Evolutionary conservation across 1,139 yeast species (phyloP).

Genomic region (Komagataea norvegica): DNA sequence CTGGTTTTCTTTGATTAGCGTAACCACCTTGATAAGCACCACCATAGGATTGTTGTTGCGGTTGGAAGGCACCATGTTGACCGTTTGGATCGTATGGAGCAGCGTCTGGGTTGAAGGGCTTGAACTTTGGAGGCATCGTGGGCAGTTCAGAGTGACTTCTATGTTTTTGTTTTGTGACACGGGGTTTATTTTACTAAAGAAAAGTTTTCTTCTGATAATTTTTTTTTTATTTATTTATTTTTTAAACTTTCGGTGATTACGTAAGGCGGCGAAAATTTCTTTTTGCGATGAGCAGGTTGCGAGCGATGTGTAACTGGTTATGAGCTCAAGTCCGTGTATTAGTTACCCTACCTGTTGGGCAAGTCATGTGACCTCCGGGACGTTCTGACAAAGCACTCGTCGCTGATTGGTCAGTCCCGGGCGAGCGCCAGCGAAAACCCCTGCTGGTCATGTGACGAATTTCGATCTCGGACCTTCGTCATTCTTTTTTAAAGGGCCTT

Average conservation of each 20-base stretch:
- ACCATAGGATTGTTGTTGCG: constrained; percentile 5
- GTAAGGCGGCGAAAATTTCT: no score
- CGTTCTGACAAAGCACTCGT: background rate
- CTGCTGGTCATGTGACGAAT: background rate
- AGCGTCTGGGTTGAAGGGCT: constrained; percentile 19
- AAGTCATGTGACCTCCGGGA: no score
- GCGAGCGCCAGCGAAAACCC: background rate
- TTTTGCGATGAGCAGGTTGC: no score
- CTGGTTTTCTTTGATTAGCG: constrained; percentile 20
- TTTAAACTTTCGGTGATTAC: no score
- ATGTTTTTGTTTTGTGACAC: background rate
- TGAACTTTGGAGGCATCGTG: constrained; percentile 27
- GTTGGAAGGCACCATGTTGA: constrained; percentile 5
- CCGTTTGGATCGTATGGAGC: constrained; percentile 7
- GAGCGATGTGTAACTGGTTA: background rate
- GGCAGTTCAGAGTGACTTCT: background rate
- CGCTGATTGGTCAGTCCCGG: background rate
- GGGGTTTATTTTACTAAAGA: no score
- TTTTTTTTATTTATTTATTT: no score
- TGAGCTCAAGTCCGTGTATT: background rate
- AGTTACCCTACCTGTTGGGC: background rate
- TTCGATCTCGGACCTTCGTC: background rate
- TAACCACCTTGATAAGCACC: constrained; percentile 12
- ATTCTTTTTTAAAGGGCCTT: background rate
- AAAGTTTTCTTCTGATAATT: no score